phyloP scores from a whole-genome alignment of 2,329 filamentous ascomycete species.

The Monosporascus cannonballus region DNA sequence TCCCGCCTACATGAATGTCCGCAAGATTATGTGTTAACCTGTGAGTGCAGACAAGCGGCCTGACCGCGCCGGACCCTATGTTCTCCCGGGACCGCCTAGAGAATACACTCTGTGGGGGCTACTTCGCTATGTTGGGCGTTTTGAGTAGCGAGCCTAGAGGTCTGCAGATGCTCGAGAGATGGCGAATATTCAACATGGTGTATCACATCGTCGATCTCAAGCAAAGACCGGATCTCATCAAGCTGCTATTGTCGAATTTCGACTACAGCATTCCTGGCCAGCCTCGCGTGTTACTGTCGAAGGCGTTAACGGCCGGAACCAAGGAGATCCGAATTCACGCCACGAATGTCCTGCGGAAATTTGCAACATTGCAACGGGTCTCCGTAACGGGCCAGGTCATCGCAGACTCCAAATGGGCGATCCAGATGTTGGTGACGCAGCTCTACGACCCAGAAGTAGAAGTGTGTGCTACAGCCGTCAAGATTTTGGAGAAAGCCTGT shows the following conservation, averaged over 20 bases:
- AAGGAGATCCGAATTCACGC: conserved; percentile 89
- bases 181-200: conserved; percentile 99
- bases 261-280: conserved; percentile 88
- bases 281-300: conserved; percentile 85
- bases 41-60: conserved; percentile 52
- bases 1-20: not conserved
- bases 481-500: conserved; percentile 95
- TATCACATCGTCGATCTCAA: conserved; percentile 94
- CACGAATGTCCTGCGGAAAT: conserved; percentile 81
- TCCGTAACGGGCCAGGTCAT: conserved; percentile 34
- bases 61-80: conserved; percentile 78
- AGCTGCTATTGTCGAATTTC: conserved; percentile 80
- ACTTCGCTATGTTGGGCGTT: conserved; percentile 87
- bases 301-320: conserved; percentile 84
- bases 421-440: conserved; percentile 93
- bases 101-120: conserved; percentile 85
- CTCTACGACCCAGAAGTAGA: conserved; percentile 96
- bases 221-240: conserved; percentile 85
- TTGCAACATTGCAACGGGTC: conserved; percentile 56
- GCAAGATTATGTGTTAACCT: conserved; percentile 10
- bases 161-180: conserved; percentile 83
- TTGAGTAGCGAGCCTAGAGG: conserved; percentile 79
- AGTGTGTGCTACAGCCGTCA: conserved; percentile 92
- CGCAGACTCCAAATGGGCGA: conserved; percentile 86
- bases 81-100: conserved; percentile 81